Conservation (phyloP, 179 eudicot genomes). For the Amaranthus tricolor region DNA sequence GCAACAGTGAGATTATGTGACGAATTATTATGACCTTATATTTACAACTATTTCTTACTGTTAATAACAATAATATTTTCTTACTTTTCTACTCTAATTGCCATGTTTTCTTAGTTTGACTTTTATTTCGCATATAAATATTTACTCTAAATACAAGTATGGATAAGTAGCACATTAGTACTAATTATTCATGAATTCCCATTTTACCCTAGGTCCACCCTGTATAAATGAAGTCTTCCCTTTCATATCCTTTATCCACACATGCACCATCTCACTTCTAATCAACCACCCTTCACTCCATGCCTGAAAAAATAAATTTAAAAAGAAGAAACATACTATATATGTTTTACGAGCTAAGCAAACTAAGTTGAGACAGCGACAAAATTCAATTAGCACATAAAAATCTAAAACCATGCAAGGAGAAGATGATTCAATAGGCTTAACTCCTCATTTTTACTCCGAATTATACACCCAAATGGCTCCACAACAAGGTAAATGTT, state of each 20-base stretch:
- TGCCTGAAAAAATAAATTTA: not conserved
- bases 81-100: too few species aligned
- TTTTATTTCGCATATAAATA: too few species aligned
- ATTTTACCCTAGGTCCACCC: slow-evolving; percentile 16
- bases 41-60: too few species aligned
- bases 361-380: not conserved
- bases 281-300: not conserved
- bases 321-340: not conserved
- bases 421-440: slow-evolving; percentile 41
- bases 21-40: too few species aligned
- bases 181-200: not conserved
- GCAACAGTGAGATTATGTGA: too few species aligned
- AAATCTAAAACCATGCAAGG: slow-evolving; percentile 25
- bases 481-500: slow-evolving; percentile 47
- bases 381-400: not conserved
- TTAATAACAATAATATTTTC: too few species aligned
- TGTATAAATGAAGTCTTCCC: slow-evolving; percentile 29
- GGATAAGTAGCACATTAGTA: not conserved
- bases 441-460: slow-evolving; percentile 53
- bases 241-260: slow-evolving; percentile 13
- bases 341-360: not conserved
- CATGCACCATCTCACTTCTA: slow-evolving; percentile 9
- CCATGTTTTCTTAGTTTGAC: too few species aligned
- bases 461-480: slow-evolving; percentile 41
- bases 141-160: too few species aligned